Percentiles rank a stretch among this genome's conserved stretches.
Evolutionary conservation across 306 rosid genomes (phyloP).

Genomic region (Quercus berberidifolia): DNA sequence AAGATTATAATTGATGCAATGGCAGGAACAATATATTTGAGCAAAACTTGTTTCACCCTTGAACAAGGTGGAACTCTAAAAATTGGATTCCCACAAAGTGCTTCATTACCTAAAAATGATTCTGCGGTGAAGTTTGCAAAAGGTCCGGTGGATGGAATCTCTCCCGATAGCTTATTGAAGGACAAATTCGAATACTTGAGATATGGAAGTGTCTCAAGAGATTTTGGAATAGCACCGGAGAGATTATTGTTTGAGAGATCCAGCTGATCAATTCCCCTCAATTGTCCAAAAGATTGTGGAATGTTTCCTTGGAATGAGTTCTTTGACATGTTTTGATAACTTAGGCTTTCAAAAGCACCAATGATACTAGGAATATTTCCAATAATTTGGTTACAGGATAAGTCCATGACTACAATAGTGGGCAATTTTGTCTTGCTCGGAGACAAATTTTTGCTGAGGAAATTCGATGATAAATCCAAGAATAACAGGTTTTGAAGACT

Average conservation of each 20-base stretch:
- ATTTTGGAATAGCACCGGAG: too few relatives aligned
- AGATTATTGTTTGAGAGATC: too few relatives aligned
- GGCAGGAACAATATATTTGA: too few relatives aligned
- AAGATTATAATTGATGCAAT: too few relatives aligned
- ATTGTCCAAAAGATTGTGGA: too few relatives aligned
- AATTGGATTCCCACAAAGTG: neutral
- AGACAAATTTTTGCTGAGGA: neutral
- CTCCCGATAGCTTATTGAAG: neutral
- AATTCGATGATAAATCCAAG: too few relatives aligned
- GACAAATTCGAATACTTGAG: neutral
- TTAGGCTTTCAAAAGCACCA: neutral
- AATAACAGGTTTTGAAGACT: too few relatives aligned
- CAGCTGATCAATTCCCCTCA: too few relatives aligned
- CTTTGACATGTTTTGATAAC: too few relatives aligned
- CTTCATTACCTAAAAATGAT: neutral
- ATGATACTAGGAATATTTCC: neutral
- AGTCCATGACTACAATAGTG: neutral
- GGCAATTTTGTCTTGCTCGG: neutral
- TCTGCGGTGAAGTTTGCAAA: neutral
- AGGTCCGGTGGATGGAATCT: neutral
- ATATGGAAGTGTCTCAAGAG: too few relatives aligned
- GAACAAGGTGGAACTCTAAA: neutral
- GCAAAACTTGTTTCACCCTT: too few relatives aligned
- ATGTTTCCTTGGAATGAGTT: too few relatives aligned
- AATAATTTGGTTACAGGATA: neutral